Evolutionary conservation across 2,329 filamentous ascomycete species (phyloP).

Genomic region (Onygenales sp.): DNA sequence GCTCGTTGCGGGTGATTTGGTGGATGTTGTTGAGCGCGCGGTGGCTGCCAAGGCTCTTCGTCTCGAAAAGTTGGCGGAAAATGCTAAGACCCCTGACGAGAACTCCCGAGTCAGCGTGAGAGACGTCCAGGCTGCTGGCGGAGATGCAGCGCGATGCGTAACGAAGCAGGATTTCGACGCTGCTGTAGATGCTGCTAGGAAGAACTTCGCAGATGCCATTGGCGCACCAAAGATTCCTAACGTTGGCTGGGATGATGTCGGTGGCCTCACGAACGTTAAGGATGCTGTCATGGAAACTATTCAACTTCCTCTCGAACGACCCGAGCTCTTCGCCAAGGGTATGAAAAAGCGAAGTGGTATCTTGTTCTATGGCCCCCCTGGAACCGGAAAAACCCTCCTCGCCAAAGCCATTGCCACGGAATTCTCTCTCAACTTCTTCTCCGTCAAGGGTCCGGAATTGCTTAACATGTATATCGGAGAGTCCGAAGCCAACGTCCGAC

Average conservation of each 20-base stretch:
- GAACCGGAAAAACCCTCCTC: constrained; percentile 99
- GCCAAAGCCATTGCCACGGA: constrained; percentile 99
- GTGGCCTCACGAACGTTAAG: constrained; percentile 96
- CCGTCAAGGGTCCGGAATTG: constrained; percentile 94
- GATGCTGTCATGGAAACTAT: constrained; percentile 98
- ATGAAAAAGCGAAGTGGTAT: constrained; percentile 97
- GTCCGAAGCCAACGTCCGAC: constrained; percentile 98
- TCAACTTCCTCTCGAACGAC: constrained; percentile 97
- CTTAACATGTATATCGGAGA: constrained; percentile 99
- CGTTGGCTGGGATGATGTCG: constrained; percentile 99
- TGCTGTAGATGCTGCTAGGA: constrained; percentile 90
- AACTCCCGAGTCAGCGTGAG: constrained; percentile 50
- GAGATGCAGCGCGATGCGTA: constrained; percentile 65
- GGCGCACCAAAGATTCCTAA: constrained; percentile 98
- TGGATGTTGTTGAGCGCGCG: constrained; percentile 89
- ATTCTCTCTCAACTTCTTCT: constrained; percentile 99
- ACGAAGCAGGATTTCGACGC: constrained; percentile 77
- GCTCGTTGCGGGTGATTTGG: constrained; percentile 83
- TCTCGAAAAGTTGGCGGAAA: constrained; percentile 58
- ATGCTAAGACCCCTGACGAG: constrained; percentile 16
- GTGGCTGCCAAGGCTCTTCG: constrained; percentile 66
- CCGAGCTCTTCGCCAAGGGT: constrained; percentile 99
- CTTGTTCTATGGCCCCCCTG: constrained; percentile 94
- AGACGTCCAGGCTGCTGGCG: constrained; percentile 83
- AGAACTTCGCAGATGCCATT: constrained; percentile 96